These are phyloP conservation scores for Tubosaeta sp. DNA, from an alignment of 768 basidiomycete genomes.

Conservation along the genomic window DNA sequence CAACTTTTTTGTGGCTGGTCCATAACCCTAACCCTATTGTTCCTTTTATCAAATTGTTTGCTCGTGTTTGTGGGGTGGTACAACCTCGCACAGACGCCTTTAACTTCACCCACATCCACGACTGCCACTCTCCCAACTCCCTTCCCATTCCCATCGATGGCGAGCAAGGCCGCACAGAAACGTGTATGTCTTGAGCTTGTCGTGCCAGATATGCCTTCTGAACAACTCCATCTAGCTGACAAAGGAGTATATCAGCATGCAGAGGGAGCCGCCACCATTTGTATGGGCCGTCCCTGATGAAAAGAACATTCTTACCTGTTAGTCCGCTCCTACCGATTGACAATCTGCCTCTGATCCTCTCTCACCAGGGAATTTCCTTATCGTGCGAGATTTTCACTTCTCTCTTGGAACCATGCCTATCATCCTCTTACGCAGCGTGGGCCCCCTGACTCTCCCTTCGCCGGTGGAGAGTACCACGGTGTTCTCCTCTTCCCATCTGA, in stretches of 20 bases:
- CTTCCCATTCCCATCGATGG: constrained; percentile 44
- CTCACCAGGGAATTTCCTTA: constrained; percentile 87
- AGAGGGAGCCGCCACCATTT: constrained; percentile 91
- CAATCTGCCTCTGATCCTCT: constrained; percentile 8
- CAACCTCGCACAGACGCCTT: constrained; percentile 23
- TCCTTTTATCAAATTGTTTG: constrained; percentile 15
- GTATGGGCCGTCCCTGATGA: constrained; percentile 95
- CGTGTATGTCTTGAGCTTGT: constrained; percentile 46
- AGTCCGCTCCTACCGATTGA: constrained; percentile 31
- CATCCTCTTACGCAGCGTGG: constrained; percentile 59
- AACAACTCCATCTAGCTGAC: constrained; percentile 46
- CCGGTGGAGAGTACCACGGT: constrained; percentile 92
- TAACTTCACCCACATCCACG: constrained; percentile 21
- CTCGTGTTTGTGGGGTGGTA: constrained; percentile 25
- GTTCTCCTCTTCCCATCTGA: constrained; percentile 89
- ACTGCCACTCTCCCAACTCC: neutral
- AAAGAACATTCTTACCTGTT: constrained; percentile 95
- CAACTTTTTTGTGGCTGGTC: constrained; percentile 3
- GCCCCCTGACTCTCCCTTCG: constrained; percentile 88
- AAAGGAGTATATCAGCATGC: constrained; percentile 91
- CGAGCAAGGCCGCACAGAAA: constrained; percentile 83
- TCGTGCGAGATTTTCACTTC: constrained; percentile 48
- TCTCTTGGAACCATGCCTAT: constrained; percentile 5
- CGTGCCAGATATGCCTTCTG: constrained; percentile 1
- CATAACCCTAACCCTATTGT: constrained; percentile 21